These are phyloP conservation scores for Pseudogymnoascus pannorum DNA, from an alignment of 2,329 filamentous ascomycete genomes.

Conservation along the genomic window DNA sequence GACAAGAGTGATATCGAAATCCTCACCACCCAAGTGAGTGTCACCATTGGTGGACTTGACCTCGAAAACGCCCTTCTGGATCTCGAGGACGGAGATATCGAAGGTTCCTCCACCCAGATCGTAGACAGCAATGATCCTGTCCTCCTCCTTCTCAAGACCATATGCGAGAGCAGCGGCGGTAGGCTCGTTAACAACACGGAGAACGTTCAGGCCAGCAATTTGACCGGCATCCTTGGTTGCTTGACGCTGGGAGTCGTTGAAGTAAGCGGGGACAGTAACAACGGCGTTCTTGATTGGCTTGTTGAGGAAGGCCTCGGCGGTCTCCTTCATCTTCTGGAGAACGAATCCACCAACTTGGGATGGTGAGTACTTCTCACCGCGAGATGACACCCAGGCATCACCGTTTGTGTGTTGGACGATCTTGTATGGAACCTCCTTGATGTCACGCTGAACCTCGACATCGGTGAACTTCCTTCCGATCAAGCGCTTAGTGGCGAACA, in stretches of 20 bases:
- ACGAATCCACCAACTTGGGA: slow-evolving; percentile 98
- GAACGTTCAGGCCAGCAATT: slow-evolving; percentile 91
- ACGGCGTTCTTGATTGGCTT: slow-evolving; percentile 93
- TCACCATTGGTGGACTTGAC: slow-evolving; percentile 99
- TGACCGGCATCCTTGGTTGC: slow-evolving; percentile 97
- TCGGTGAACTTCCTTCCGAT: slow-evolving; percentile 97
- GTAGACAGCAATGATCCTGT: slow-evolving; percentile 88
- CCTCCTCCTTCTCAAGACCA: slow-evolving; percentile 88
- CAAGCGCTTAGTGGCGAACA: slow-evolving; percentile 97
- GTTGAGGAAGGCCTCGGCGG: slow-evolving; percentile 84
- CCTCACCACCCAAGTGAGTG: slow-evolving; percentile 95
- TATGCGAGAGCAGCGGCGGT: slow-evolving; percentile 94
- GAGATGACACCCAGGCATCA: slow-evolving; percentile 91
- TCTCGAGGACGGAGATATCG: slow-evolving; percentile 96
- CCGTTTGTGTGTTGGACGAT: slow-evolving; percentile 96
- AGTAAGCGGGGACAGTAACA: slow-evolving; percentile 95
- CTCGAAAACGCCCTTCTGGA: slow-evolving; percentile 96
- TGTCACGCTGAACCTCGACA: slow-evolving; percentile 86
- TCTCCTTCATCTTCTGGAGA: slow-evolving; percentile 99
- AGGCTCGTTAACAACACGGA: slow-evolving; percentile 96
- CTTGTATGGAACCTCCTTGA: slow-evolving; percentile 98
- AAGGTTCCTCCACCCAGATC: slow-evolving; percentile 98
- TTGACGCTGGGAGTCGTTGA: slow-evolving; percentile 97
- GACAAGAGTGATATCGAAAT: slow-evolving; percentile 93
- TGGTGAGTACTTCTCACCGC: slow-evolving; percentile 91